phyloP scores from a whole-genome alignment of 208 protist species.

The Leishmania amazonensis region DNA sequence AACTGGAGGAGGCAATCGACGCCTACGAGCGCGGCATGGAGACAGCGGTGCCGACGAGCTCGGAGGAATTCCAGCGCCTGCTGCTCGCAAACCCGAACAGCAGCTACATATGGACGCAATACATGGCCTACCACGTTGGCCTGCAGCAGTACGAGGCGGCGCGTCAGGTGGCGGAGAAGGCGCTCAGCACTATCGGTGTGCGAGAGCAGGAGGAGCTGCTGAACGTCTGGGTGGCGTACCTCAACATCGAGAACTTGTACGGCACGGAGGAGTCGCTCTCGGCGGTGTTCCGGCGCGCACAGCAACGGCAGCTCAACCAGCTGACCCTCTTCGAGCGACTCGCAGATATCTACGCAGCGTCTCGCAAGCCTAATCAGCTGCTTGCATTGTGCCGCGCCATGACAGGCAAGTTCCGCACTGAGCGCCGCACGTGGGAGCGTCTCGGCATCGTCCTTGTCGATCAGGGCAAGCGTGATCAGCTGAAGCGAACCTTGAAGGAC shows the following conservation, averaged over 20 bases:
- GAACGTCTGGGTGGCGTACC: conserved; percentile 94
- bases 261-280: conserved; percentile 90
- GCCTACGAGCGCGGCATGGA: conserved; percentile 84
- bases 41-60: conserved; percentile 65
- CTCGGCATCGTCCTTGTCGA: conserved; percentile 78
- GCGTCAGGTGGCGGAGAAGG: conserved; percentile 89
- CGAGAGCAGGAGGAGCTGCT: conserved; percentile 82
- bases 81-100: conserved; percentile 90
- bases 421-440: conserved; percentile 77
- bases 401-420: conserved; percentile 78
- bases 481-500: conserved; percentile 88
- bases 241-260: conserved; percentile 94
- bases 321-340: conserved; percentile 78
- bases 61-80: conserved; percentile 91
- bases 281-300: conserved; percentile 81
- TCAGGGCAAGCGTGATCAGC: conserved; percentile 81
- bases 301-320: conserved; percentile 67
- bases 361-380: conserved; percentile 75
- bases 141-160: conserved; percentile 90
- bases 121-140: conserved; percentile 90
- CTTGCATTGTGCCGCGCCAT: conserved; percentile 87
- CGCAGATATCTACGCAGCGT: conserved; percentile 85
- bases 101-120: conserved; percentile 94
- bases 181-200: conserved; percentile 87
- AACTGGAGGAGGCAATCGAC: conserved; percentile 85